These are phyloP conservation scores for Aspergillus nidulans DNA, from an alignment of 495 filamentous ascomycete genomes.

Conservation along the genomic window DNA sequence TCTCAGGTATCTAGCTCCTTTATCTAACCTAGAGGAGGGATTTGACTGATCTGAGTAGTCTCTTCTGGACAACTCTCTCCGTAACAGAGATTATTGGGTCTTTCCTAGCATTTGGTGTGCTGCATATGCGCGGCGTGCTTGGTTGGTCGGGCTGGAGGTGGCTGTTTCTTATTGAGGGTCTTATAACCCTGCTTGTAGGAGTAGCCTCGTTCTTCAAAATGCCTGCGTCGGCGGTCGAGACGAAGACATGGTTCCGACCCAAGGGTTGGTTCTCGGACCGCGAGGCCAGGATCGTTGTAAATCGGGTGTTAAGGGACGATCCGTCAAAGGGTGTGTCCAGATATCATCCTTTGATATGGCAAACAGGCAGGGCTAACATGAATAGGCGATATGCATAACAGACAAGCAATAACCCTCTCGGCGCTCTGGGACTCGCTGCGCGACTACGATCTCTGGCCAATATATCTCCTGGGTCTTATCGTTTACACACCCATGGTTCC, in stretches of 20 bases:
- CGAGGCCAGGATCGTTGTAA: conserved; percentile 57
- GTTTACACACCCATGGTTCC: conserved; percentile 47
- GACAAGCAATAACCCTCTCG: conserved; percentile 40
- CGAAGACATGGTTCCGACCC: conserved; percentile 49
- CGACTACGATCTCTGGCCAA: conserved; percentile 55
- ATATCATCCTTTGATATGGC: too few species aligned
- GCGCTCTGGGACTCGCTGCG: conserved; percentile 41
- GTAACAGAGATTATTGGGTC: conserved; percentile 42
- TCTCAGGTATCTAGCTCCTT: conserved; percentile 41
- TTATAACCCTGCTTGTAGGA: conserved; percentile 51
- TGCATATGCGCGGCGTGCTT: conserved; percentile 35
- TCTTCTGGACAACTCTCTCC: conserved; percentile 61
- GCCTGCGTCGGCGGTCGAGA: conserved; percentile 50
- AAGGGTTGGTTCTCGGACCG: conserved; percentile 59
- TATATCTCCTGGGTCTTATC: conserved; percentile 50
- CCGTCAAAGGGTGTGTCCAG: conserved; percentile 58
- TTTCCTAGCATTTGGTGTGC: conserved; percentile 42
- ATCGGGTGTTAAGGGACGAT: conserved; percentile 59
- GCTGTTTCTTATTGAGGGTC: conserved; percentile 53
- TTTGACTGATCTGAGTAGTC: conserved; percentile 19
- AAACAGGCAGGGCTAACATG: background rate
- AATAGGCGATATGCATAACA: conserved; percentile 48
- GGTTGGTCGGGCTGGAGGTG: conserved; percentile 29
- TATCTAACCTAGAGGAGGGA: conserved; percentile 38
- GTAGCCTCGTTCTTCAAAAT: conserved; percentile 51